Conservation (phyloP, 1,139 yeast genomes). For the Hyphopichia pseudoburtonii region DNA sequence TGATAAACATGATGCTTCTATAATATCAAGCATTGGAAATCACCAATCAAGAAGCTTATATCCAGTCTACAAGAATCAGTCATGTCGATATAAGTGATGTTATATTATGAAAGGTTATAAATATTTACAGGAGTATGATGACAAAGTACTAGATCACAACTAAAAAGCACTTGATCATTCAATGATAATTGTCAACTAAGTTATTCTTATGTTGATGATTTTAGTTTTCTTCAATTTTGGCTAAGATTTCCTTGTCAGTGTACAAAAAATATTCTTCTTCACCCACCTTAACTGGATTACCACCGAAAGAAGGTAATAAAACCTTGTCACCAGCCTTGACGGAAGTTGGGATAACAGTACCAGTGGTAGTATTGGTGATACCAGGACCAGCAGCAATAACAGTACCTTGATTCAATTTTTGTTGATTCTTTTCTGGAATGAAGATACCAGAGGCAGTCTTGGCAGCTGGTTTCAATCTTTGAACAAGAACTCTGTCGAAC, state of each 20-base stretch:
- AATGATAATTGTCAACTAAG: not conserved
- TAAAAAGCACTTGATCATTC: not conserved
- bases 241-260: conserved; percentile 93
- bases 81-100: no score
- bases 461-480: conserved; percentile 87
- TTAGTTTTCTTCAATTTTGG: conserved; percentile 55
- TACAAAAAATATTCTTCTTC: conserved; percentile 74
- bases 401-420: conserved; percentile 81
- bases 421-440: conserved; percentile 95
- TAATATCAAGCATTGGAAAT: no score
- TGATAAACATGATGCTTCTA: no score
- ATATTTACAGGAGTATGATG: no score
- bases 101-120: no score
- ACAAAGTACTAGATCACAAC: no score
- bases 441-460: conserved; percentile 93
- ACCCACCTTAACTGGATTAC: conserved; percentile 83
- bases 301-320: conserved; percentile 87
- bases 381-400: conserved; percentile 89
- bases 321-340: conserved; percentile 91
- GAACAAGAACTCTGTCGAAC: conserved; percentile 93
- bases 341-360: conserved; percentile 67
- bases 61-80: no score
- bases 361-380: conserved; percentile 57
- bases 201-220: not conserved
- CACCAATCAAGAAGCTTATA: no score